phyloP scores from a whole-genome alignment of 371 early-diverging fungal genomes.

The Synchytrium microbalum region DNA sequence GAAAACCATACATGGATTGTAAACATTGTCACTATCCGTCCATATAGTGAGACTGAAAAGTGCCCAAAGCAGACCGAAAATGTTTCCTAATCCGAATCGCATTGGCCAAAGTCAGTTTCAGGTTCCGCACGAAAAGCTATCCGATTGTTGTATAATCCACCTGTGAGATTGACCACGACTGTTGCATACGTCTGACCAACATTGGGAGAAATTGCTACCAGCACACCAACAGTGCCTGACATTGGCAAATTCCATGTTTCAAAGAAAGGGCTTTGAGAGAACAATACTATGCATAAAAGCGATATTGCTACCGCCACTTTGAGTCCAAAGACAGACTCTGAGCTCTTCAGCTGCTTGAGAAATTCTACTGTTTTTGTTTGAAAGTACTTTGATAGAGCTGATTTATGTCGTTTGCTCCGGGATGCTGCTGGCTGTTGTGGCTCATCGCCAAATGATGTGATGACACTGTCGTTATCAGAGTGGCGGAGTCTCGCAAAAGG shows the following conservation, averaged over 20 bases:
- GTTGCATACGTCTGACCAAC: neutral
- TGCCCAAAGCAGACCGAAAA: neutral
- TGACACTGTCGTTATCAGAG: too few species aligned
- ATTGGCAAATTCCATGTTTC: neutral
- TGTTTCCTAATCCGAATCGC: too few species aligned
- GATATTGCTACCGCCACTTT: neutral
- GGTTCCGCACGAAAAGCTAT: too few species aligned
- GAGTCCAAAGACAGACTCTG: neutral
- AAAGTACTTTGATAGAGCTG: too few species aligned
- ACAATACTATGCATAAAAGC: neutral
- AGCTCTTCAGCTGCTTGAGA: neutral
- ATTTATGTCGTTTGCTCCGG: too few species aligned
- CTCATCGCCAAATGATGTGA: too few species aligned
- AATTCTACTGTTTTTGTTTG: too few species aligned
- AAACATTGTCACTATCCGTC: neutral
- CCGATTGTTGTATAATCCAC: too few species aligned
- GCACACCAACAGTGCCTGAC: too few species aligned
- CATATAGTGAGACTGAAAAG: neutral
- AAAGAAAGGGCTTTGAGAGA: neutral
- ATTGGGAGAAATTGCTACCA: neutral
- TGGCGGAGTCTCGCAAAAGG: neutral
- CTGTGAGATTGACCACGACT: too few species aligned
- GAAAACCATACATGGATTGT: neutral
- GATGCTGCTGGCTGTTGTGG: too few species aligned
- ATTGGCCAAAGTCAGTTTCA: too few species aligned